These are phyloP conservation scores for Wallacemonas sp. DNA, from an alignment of 208 protist species.

Conservation along the genomic window DNA sequence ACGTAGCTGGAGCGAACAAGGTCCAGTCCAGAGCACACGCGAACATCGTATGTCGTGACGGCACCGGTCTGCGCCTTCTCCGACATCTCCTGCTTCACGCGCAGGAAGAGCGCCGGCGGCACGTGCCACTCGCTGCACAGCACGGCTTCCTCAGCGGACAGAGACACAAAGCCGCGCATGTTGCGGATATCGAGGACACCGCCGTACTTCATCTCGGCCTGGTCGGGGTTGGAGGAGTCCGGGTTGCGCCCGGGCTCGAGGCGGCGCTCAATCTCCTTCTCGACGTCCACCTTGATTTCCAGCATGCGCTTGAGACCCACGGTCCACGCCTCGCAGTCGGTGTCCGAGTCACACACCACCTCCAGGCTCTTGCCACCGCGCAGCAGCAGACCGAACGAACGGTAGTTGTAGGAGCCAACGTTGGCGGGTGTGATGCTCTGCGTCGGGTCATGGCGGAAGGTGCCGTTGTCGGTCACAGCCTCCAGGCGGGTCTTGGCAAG, in stretches of 20 bases:
- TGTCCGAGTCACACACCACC: slow-evolving; percentile 89
- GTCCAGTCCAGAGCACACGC: slow-evolving; percentile 79
- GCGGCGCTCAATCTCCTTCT: slow-evolving; percentile 58
- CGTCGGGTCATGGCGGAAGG: slow-evolving; percentile 76
- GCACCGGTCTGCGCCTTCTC: slow-evolving; percentile 68
- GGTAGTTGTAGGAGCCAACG: slow-evolving; percentile 85
- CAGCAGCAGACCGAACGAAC: slow-evolving; percentile 83
- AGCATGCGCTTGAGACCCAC: slow-evolving; percentile 84
- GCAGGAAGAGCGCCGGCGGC: slow-evolving; percentile 83
- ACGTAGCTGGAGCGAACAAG: slow-evolving; percentile 71
- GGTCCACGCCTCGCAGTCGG: slow-evolving; percentile 90
- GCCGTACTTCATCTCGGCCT: slow-evolving; percentile 76
- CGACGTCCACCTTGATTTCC: slow-evolving; percentile 59
- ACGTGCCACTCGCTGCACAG: slow-evolving; percentile 90
- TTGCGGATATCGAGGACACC: slow-evolving; percentile 79
- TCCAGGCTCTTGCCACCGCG: slow-evolving; percentile 86
- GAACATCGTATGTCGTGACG: slow-evolving; percentile 87
- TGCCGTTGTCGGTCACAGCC: slow-evolving; percentile 76
- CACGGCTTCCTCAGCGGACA: slow-evolving; percentile 71
- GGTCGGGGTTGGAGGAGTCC: slow-evolving; percentile 22
- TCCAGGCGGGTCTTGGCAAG: slow-evolving; percentile 69
- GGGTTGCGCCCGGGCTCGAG: slow-evolving; percentile 14
- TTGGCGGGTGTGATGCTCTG: slow-evolving; percentile 80
- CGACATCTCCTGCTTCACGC: slow-evolving; percentile 82
- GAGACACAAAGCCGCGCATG: slow-evolving; percentile 79